A percentile compares a stretch with the other conserved stretches of the same genome.
Conservation (phyloP, 164 flowering plant species). For the Buxus sempervirens region DNA sequence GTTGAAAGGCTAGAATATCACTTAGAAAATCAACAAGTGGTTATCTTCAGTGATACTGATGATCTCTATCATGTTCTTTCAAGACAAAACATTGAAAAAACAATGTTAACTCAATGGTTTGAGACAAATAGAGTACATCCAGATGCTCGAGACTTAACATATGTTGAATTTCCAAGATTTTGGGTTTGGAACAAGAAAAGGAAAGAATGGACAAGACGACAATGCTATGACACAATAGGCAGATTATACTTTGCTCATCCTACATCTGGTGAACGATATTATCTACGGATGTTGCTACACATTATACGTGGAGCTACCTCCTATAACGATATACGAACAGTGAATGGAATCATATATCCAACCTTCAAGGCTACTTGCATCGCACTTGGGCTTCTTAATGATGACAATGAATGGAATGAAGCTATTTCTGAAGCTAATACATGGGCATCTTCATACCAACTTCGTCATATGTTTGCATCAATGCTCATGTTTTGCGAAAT, state of each 20-base stretch:
- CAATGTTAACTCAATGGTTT: neutral
- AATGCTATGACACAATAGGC: neutral
- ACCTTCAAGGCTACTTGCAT: slow-evolving; percentile 7
- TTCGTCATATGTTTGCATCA: neutral
- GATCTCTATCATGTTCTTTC: neutral
- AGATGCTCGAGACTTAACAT: neutral
- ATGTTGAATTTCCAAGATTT: neutral
- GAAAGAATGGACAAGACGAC: neutral
- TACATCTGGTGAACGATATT: slow-evolving; percentile 1
- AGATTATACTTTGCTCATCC: slow-evolving; percentile 8
- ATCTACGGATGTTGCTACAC: slow-evolving; percentile 4
- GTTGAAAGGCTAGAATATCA: neutral
- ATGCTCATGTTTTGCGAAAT: neutral
- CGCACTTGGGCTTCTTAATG: slow-evolving; percentile 10
- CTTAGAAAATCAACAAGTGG: neutral
- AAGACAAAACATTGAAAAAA: neutral
- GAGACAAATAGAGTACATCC: neutral
- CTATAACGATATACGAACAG: slow-evolving; percentile 2
- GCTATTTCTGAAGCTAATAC: neutral
- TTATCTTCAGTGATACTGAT: neutral
- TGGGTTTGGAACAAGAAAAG: slow-evolving; percentile 8
- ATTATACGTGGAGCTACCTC: neutral
- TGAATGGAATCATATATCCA: slow-evolving; percentile 1
- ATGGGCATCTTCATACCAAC: neutral
- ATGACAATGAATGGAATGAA: slow-evolving; percentile 9